Conservation (phyloP, 2,329 filamentous ascomycete genomes). For the Dactylellina haptotyla region DNA sequence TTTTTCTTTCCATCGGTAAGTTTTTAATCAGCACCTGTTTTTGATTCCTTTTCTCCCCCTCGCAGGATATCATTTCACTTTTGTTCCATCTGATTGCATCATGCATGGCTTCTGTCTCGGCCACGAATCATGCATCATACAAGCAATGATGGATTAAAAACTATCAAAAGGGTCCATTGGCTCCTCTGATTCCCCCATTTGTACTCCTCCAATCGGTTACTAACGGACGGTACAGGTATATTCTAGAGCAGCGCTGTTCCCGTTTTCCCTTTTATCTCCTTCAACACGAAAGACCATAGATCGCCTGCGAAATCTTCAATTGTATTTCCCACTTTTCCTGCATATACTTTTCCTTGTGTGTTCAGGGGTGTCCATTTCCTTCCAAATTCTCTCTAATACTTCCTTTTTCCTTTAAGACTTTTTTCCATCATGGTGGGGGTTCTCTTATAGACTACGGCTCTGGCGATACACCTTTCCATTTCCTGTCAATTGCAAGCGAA, state of each 20-base stretch:
- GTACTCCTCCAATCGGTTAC: constrained; percentile 51
- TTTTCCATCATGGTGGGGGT: constrained; percentile 39
- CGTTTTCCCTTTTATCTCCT: constrained; percentile 12
- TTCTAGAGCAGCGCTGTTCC: constrained; percentile 44
- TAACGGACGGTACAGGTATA: constrained; percentile 40
- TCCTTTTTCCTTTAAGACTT: constrained; percentile 13
- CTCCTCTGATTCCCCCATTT: not conserved
- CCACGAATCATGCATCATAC: constrained; percentile 51
- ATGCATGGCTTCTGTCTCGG: constrained; percentile 39
- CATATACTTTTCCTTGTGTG: constrained; percentile 21
- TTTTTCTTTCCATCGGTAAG: constrained; percentile 37
- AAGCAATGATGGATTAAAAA: constrained; percentile 12
- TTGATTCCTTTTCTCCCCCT: constrained; percentile 10
- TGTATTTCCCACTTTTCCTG: constrained; percentile 34
- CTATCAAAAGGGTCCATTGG: not conserved
- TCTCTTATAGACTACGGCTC: constrained; percentile 38
- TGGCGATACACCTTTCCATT: constrained; percentile 26
- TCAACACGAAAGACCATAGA: constrained; percentile 41
- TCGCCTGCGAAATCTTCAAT: constrained; percentile 25
- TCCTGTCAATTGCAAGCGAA: constrained; percentile 9
- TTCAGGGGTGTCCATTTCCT: constrained; percentile 34
- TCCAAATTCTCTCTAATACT: constrained; percentile 43
- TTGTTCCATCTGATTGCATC: constrained; percentile 46
- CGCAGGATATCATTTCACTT: constrained; percentile 26
- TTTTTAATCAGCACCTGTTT: constrained; percentile 17